phyloP scores from a whole-genome alignment of 2,329 filamentous ascomycete genomes.

The Arthrinium phaeospermum region DNA sequence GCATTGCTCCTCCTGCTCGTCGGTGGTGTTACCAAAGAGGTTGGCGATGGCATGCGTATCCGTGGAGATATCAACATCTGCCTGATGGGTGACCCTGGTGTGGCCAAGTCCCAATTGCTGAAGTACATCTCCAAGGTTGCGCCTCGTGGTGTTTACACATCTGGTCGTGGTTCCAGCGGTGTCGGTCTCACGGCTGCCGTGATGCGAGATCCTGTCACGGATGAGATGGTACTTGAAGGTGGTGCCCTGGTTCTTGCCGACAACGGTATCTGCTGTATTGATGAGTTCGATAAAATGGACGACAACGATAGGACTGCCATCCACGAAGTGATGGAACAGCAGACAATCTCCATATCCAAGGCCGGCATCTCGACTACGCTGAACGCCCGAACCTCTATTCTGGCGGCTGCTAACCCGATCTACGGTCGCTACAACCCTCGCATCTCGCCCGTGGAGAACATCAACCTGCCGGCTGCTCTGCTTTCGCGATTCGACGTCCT shows the following conservation, averaged over 20 bases:
- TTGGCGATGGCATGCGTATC: slow-evolving; percentile 98
- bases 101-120: slow-evolving; percentile 96
- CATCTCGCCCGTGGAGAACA: slow-evolving; percentile 97
- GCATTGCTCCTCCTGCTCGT: slow-evolving; percentile 94
- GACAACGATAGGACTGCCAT: slow-evolving; percentile 82
- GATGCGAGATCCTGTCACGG: slow-evolving; percentile 83
- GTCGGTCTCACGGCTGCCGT: slow-evolving; percentile 84
- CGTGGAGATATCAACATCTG: slow-evolving; percentile 99
- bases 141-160: slow-evolving; percentile 86
- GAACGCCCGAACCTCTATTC: slow-evolving; percentile 93
- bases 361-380: slow-evolving; percentile 76
- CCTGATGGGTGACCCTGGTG: slow-evolving; percentile 98
- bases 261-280: slow-evolving; percentile 85
- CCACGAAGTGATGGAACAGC: slow-evolving; percentile 89
- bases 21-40: slow-evolving; percentile 93
- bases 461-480: slow-evolving; percentile 96
- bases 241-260: slow-evolving; percentile 81
- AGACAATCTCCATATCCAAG: slow-evolving; percentile 85
- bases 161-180: slow-evolving; percentile 79
- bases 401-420: slow-evolving; percentile 94
- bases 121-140: slow-evolving; percentile 99
- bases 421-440: slow-evolving; percentile 98
- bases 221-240: slow-evolving; percentile 84
- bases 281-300: slow-evolving; percentile 91
- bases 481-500: slow-evolving; percentile 97